Evolutionary conservation across 75 land plant species (phyloP), one percentile per base, ranked within the genome.

Genomic region (Picea sitchensis): DNA sequence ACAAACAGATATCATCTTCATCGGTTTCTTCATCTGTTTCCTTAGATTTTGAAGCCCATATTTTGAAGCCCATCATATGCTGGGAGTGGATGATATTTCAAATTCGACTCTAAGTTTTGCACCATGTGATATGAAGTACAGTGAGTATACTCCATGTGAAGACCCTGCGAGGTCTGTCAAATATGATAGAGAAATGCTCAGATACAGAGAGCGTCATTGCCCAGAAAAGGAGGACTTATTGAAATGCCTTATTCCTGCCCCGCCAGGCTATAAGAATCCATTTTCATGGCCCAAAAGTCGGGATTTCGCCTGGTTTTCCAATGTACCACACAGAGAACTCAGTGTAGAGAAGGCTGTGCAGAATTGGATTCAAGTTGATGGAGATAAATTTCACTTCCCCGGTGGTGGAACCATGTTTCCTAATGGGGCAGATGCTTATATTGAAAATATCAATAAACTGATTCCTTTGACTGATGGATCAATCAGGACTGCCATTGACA

Each of bases 41-140:
- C 1, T 77, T 92, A n/a, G 93, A 92, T 78, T 93, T 93, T 59
- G n/a, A n/a, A n/a, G n/a, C n/a, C n/a, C n/a, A n/a, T n/a, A 92
- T 78, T 93, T 93, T 59, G 84, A 82, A 32, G 80, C 90, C 73
- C 95, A 91, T 75, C 94, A 93, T 80, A 69, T 69, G 59, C 58
- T 79, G 41, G 76, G 76, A n/a, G 54, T 77, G 65, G 75, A 84
- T 15, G 87, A 85, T 23, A 65, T 14, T 21, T 2, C 15, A 3
- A 80, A 32, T 0, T 34, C 3, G 31, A 14, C 41, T 54, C 58
- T 44, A 38, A 38, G 30, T 7, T 86, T 82, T 63, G 63, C 67
- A 34, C 80, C 88, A 2, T 90, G 92, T 72, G 82, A 65, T 62
- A 68, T 81, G 77, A 84, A 90, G 41, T 90, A 81, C 69, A 90